Evolutionary conservation across 768 basidiomycete species (phyloP).

Genomic region (Boletus sp.): DNA sequence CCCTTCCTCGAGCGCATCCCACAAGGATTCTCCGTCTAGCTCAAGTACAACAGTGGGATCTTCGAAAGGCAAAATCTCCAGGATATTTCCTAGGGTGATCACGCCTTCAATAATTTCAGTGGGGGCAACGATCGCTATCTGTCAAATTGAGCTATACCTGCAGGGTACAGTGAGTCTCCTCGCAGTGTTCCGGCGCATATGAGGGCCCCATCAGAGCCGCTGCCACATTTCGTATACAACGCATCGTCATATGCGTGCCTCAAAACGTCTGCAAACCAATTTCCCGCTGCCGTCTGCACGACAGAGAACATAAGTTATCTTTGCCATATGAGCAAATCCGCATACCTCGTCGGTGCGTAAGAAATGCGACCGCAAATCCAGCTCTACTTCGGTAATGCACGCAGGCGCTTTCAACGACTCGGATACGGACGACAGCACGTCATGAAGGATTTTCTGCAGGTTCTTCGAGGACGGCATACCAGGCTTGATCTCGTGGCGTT

Average conservation of each 20-base stretch:
- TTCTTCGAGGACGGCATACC: constrained; percentile 52
- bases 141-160: constrained; percentile 46
- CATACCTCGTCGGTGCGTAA: constrained; percentile 72
- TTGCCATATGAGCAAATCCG: neutral
- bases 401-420: constrained; percentile 71
- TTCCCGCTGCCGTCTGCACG: constrained; percentile 60
- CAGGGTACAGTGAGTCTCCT: constrained; percentile 82
- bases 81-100: constrained; percentile 80
- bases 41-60: constrained; percentile 83
- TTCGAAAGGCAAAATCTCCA: constrained; percentile 88
- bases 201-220: constrained; percentile 77
- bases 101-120: constrained; percentile 43
- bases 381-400: constrained; percentile 61
- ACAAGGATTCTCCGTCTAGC: constrained; percentile 73
- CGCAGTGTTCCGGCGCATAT: constrained; percentile 82
- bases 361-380: constrained; percentile 74
- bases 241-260: constrained; percentile 80
- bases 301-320: neutral
- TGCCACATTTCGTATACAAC: constrained; percentile 52
- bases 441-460: constrained; percentile 58
- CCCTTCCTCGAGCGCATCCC: constrained; percentile 74
- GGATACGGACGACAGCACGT: constrained; percentile 66
- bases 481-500: constrained; percentile 61
- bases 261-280: constrained; percentile 86
- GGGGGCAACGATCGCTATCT: neutral